Conservation (phyloP, 305 asterid genomes). For the Fraxinus latifolia region DNA sequence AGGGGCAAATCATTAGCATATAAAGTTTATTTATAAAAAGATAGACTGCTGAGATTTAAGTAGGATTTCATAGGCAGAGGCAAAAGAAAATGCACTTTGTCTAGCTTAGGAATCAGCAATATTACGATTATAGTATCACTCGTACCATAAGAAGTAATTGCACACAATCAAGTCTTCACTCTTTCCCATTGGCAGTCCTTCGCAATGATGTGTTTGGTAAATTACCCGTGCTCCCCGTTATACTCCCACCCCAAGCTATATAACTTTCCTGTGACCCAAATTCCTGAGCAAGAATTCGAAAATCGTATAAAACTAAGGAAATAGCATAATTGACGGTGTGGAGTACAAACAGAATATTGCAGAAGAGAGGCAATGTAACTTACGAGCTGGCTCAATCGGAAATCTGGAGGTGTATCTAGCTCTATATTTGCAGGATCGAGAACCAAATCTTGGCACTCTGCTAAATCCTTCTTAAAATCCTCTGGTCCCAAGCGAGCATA, state of each 20-base stretch:
- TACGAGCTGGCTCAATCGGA: constrained; percentile 78
- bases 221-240: constrained; percentile 26
- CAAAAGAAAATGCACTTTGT: background rate
- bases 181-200: background rate
- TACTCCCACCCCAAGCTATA: constrained; percentile 78
- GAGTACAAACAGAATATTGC: background rate
- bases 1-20: background rate
- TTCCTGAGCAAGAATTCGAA: constrained; percentile 45
- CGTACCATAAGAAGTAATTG: background rate
- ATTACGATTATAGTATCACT: background rate
- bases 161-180: background rate
- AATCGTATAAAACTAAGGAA: background rate
- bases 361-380: constrained; percentile 18
- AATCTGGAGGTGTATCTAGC: constrained; percentile 66
- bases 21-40: background rate
- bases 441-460: constrained; percentile 57
- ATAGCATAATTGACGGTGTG: background rate
- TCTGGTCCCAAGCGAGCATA: constrained; percentile 62
- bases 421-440: constrained; percentile 52
- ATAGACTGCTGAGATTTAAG: background rate
- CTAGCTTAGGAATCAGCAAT: background rate
- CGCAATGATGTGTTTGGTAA: background rate
- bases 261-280: constrained; percentile 85
- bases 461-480: constrained; percentile 69
- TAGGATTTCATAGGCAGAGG: background rate